Percentiles rank a stretch among this genome's conserved stretches.
Conservation (phyloP, 176 grass and related monocot species). For the Saccharum spontaneum region DNA sequence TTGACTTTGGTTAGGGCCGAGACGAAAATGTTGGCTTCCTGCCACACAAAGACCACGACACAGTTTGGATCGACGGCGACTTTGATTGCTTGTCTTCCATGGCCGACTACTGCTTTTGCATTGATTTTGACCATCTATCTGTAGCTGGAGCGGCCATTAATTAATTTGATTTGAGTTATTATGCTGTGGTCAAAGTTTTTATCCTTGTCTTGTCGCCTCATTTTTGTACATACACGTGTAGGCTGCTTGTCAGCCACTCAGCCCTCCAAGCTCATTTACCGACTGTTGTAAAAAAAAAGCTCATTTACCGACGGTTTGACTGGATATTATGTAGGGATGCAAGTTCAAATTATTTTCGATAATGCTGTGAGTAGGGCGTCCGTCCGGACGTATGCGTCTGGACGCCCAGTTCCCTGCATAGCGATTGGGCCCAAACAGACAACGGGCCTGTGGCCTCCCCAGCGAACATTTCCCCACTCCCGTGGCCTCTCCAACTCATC, state of each 20-base stretch:
- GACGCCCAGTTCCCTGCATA: too few relatives aligned
- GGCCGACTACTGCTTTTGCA: background rate
- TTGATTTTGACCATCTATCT: background rate
- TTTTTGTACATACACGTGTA: background rate
- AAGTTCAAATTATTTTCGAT: too few relatives aligned
- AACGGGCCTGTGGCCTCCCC: too few relatives aligned
- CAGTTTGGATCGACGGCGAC: background rate
- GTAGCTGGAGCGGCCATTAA: background rate
- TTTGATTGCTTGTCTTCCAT: background rate
- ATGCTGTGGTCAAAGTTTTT: background rate
- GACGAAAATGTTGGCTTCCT: background rate
- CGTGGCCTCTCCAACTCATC: too few relatives aligned
- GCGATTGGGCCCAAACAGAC: too few relatives aligned
- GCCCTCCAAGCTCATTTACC: background rate
- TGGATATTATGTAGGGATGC: too few relatives aligned
- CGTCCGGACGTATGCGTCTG: too few relatives aligned
- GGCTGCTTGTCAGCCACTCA: background rate
- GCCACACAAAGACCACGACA: background rate
- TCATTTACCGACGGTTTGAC: too few relatives aligned
- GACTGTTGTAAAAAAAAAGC: too few relatives aligned
- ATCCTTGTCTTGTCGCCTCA: background rate
- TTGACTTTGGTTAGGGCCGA: background rate
- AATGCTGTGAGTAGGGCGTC: too few relatives aligned
- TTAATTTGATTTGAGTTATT: background rate
- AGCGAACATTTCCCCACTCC: too few relatives aligned